phyloP scores from a whole-genome alignment of 257 asterid species.

The Anisodus tanguticus region DNA sequence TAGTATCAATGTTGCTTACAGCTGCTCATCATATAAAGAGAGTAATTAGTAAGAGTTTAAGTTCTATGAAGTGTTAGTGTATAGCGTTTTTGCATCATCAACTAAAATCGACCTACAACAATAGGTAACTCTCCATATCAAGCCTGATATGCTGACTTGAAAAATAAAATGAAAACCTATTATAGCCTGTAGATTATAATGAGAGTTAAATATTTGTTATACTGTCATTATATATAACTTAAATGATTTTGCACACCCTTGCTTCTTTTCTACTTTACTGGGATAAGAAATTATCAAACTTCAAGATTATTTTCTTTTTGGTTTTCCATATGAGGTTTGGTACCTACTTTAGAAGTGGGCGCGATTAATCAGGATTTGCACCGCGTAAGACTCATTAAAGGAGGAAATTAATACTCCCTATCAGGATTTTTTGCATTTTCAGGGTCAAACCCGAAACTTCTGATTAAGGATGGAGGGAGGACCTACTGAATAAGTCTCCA shows the following conservation, averaged over 20 bases:
- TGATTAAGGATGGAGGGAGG: neutral
- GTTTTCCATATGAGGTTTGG: neutral
- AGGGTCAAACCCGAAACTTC: neutral
- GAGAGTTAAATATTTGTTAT: too few species aligned
- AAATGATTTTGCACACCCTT: neutral
- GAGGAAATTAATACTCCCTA: neutral
- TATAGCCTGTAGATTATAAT: neutral
- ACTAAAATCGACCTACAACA: neutral
- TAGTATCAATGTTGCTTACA: constrained; percentile 92
- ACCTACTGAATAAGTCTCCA: too few species aligned
- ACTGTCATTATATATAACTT: neutral
- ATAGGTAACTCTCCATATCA: too few species aligned
- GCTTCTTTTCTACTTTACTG: neutral
- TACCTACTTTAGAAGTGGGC: neutral
- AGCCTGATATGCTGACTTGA: neutral
- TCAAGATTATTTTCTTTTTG: neutral
- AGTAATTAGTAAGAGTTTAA: neutral
- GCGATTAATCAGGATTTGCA: neutral
- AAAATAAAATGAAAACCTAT: neutral
- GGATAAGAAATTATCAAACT: neutral
- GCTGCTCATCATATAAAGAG: constrained; percentile 51
- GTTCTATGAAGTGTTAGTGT: neutral
- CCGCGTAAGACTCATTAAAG: too few species aligned
- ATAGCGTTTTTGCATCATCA: neutral
- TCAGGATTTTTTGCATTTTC: neutral